Conservation (phyloP, 345 rosid species). For the Excoecaria cochinchinensis region DNA sequence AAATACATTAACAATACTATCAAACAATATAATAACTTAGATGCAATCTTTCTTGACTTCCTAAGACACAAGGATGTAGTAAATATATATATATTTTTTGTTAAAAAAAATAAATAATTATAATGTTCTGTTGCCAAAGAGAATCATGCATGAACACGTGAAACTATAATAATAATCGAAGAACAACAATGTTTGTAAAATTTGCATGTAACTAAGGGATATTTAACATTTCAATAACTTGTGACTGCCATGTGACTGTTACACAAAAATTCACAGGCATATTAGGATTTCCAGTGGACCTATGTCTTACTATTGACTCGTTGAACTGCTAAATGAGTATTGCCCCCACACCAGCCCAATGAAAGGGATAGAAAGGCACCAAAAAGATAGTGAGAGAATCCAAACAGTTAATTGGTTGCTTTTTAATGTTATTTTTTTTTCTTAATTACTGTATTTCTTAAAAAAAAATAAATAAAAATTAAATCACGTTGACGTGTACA, state of each 20-base stretch:
- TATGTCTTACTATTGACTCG: background rate
- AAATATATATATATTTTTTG: no score
- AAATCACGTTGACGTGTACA: background rate
- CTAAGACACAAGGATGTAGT: conserved; percentile 10
- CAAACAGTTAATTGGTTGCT: background rate
- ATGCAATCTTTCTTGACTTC: background rate
- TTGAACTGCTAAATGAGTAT: background rate
- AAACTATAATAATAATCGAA: background rate
- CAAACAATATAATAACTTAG: no score
- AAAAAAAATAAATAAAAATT: no score
- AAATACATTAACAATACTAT: no score
- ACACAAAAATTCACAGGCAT: background rate
- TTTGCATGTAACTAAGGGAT: no score
- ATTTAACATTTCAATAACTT: no score
- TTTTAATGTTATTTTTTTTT: no score
- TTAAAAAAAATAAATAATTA: background rate
- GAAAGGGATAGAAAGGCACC: background rate
- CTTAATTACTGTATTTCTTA: no score
- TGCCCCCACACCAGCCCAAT: background rate
- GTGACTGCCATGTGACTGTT: no score
- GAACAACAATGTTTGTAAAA: no score
- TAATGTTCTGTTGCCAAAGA: background rate
- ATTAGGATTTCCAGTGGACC: background rate
- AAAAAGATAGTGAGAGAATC: no score
- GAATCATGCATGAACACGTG: background rate